Percentiles rank a stretch among this genome's conserved stretches.
Conservation (phyloP, 495 filamentous ascomycete genomes). For the Tuber melanosporum region DNA sequence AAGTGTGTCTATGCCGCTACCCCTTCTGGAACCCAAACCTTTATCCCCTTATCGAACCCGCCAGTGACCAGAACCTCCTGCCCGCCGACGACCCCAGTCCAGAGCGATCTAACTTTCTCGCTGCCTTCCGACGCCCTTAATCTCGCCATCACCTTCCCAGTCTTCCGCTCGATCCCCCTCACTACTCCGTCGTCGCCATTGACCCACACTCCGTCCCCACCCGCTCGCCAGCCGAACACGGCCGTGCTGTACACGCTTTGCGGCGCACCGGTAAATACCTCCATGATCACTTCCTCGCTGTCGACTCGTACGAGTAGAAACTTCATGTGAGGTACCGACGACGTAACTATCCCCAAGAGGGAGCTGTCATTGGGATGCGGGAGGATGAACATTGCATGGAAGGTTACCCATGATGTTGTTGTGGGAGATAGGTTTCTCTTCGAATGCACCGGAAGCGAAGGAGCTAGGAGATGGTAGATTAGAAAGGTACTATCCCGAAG, state of each 20-base stretch:
- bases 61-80: constrained; percentile 61
- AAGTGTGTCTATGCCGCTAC: not conserved
- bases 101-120: constrained; percentile 60
- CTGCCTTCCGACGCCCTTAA: constrained; percentile 53
- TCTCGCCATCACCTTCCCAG: constrained; percentile 52
- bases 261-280: constrained; percentile 57
- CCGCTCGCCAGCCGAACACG: constrained; percentile 58
- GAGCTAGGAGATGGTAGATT: constrained; percentile 53
- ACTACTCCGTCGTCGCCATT: constrained; percentile 64
- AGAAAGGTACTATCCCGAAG: constrained; percentile 58
- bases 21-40: constrained; percentile 52
- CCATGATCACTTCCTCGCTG: constrained; percentile 54
- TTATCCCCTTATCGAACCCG: constrained; percentile 60
- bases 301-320: constrained; percentile 59
- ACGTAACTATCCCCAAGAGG: constrained; percentile 58
- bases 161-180: constrained; percentile 57
- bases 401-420: constrained; percentile 59
- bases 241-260: constrained; percentile 65
- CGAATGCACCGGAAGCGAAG: constrained; percentile 47
- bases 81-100: constrained; percentile 52
- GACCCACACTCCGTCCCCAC: constrained; percentile 61
- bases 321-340: constrained; percentile 59
- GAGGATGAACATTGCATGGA: constrained; percentile 56
- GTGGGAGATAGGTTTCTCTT: constrained; percentile 59
- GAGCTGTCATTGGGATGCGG: constrained; percentile 52